Percentiles rank a stretch among this genome's conserved stretches.
Evolutionary conservation across 1,284 basidiomycete genomes (phyloP).

Genomic region (Porogramme epimiltina): DNA sequence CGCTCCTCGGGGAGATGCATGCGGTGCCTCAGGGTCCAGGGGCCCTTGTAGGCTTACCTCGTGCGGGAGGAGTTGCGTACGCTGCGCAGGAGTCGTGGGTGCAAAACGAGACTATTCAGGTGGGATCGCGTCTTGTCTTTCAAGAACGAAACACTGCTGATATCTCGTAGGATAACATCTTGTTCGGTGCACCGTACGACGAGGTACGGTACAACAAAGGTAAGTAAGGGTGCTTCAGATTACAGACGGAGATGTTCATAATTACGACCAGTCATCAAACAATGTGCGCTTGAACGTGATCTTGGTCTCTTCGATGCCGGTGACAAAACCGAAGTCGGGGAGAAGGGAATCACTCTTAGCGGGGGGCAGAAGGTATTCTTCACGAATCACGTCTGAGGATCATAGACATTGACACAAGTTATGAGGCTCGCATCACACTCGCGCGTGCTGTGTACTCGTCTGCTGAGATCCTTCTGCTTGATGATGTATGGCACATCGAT

Average conservation of each 20-base stretch:
- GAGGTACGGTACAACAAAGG: constrained; percentile 45
- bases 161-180: constrained; percentile 39
- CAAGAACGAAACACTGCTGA: not conserved
- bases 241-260: constrained; percentile 31
- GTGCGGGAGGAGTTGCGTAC: constrained; percentile 61
- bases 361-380: constrained; percentile 72
- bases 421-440: constrained; percentile 65
- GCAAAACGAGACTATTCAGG: constrained; percentile 49
- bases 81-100: constrained; percentile 80
- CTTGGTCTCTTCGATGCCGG: constrained; percentile 61
- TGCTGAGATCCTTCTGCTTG: constrained; percentile 64
- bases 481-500: constrained; percentile 42
- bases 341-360: constrained; percentile 54
- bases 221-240: constrained; percentile 9
- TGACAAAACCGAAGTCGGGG: constrained; percentile 69
- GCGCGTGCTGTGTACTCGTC: constrained; percentile 71
- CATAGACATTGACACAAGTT: not conserved
- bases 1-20: constrained; percentile 64
- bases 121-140: constrained; percentile 10
- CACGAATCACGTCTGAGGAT: not conserved
- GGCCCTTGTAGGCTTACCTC: constrained; percentile 66
- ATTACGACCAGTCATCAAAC: constrained; percentile 12
- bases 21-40: constrained; percentile 47
- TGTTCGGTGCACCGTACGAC: constrained; percentile 43
- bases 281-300: constrained; percentile 2